Conservation (phyloP, 2,329 filamentous ascomycete species). For the Colletotrichum sp. region DNA sequence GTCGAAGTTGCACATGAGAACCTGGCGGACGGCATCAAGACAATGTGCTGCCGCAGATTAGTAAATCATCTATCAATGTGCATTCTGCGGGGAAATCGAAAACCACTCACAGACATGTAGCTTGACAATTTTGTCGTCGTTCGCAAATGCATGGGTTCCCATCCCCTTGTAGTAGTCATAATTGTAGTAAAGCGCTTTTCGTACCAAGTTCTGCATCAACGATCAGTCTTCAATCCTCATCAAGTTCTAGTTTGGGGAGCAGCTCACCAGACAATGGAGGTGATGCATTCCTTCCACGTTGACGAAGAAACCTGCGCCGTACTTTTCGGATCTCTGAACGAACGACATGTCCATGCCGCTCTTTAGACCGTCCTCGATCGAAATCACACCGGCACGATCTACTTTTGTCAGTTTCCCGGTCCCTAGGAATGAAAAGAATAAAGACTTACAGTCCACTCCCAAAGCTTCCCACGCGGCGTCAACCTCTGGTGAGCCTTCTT, state of each 20-base stretch:
- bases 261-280: constrained; percentile 59
- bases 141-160: constrained; percentile 58
- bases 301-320: constrained; percentile 65
- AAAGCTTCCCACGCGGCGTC: constrained; percentile 60
- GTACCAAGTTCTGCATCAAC: constrained; percentile 56
- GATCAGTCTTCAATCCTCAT: not conserved
- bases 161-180: constrained; percentile 59
- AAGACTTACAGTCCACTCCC: constrained; percentile 48
- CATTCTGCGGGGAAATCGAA: not conserved
- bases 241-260: not conserved
- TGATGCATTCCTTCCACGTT: constrained; percentile 63
- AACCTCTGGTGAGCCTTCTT: constrained; percentile 53
- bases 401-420: not conserved
- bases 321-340: constrained; percentile 57
- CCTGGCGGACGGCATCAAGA: constrained; percentile 65
- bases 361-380: constrained; percentile 49
- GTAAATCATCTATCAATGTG: not conserved
- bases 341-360: constrained; percentile 59
- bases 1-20: constrained; percentile 68
- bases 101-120: constrained; percentile 59
- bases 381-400: constrained; percentile 55
- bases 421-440: not conserved
- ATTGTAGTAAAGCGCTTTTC: constrained; percentile 64
- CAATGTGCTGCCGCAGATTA: constrained; percentile 53
- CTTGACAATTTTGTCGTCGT: constrained; percentile 58